Evolutionary conservation across 2,329 filamentous ascomycete species (phyloP).

Genomic region (Penicillium digitatum): DNA sequence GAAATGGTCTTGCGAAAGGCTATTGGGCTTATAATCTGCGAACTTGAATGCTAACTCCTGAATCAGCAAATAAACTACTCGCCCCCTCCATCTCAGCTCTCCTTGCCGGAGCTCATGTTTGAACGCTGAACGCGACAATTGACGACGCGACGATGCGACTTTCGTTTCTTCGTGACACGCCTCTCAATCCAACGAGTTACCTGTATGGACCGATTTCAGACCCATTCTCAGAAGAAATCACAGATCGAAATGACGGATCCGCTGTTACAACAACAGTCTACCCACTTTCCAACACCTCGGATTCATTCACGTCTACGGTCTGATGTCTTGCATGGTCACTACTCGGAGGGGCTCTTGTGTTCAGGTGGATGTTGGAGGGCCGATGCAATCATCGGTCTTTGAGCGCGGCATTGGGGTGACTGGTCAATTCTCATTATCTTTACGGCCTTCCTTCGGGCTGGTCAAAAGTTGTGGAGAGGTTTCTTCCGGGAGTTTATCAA

Average conservation of each 20-base stretch:
- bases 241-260: constrained; percentile 25
- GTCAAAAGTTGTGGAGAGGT: constrained; percentile 37
- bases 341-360: constrained; percentile 33
- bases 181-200: constrained; percentile 24
- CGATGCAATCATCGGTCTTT: constrained; percentile 9
- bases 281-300: constrained; percentile 26
- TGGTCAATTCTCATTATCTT: constrained; percentile 36
- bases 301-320: constrained; percentile 31
- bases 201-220: constrained; percentile 19
- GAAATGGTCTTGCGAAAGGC: neutral
- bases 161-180: constrained; percentile 29
- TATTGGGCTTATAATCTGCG: neutral
- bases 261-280: constrained; percentile 26
- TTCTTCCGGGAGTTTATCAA: constrained; percentile 33
- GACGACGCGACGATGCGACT: constrained; percentile 33
- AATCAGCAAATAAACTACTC: constrained; percentile 64
- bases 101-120: constrained; percentile 35
- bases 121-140: constrained; percentile 40
- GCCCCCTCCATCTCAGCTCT: constrained; percentile 53
- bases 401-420: constrained; percentile 25
- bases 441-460: constrained; percentile 17
- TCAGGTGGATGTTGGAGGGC: constrained; percentile 35
- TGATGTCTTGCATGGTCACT: constrained; percentile 24
- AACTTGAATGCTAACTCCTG: constrained; percentile 31
- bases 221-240: constrained; percentile 15